phyloP scores from a whole-genome alignment of 1,139 yeast genomes.

The Wickerhamomyces sp. region DNA sequence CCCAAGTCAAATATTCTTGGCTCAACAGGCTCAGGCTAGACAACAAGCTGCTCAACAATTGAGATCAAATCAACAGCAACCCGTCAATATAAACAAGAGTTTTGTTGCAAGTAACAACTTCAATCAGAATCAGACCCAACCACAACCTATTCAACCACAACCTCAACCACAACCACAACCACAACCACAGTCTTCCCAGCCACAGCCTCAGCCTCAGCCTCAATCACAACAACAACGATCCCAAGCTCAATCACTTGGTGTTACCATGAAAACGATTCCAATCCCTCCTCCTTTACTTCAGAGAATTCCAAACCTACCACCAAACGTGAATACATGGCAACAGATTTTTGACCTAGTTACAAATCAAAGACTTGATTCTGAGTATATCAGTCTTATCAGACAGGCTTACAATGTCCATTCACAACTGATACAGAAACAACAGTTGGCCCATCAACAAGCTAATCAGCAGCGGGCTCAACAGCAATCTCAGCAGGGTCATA shows the following conservation, averaged over 20 bases:
- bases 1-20: constrained; percentile 37
- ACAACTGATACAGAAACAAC: constrained; percentile 36
- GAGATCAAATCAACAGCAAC: constrained; percentile 16
- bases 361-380: constrained; percentile 51
- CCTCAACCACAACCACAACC: constrained; percentile 5
- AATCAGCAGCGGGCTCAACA: constrained; percentile 1
- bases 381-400: constrained; percentile 50
- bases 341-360: constrained; percentile 70
- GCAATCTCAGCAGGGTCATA: constrained; percentile 18
- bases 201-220: constrained; percentile 18
- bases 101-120: constrained; percentile 1
- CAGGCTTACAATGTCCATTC: constrained; percentile 59
- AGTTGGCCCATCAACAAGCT: neutral
- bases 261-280: constrained; percentile 50
- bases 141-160: constrained; percentile 13
- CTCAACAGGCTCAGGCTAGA: constrained; percentile 48
- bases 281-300: constrained; percentile 72
- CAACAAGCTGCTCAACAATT: constrained; percentile 40
- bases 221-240: constrained; percentile 9
- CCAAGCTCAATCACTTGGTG: constrained; percentile 16
- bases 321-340: constrained; percentile 79
- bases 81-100: neutral
- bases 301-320: constrained; percentile 75
- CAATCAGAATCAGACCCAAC: constrained; percentile 19
- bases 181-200: constrained; percentile 11